These are phyloP conservation scores for Solanum hybrid DNA, from an alignment of 305 asterid species.

Conservation along the genomic window DNA sequence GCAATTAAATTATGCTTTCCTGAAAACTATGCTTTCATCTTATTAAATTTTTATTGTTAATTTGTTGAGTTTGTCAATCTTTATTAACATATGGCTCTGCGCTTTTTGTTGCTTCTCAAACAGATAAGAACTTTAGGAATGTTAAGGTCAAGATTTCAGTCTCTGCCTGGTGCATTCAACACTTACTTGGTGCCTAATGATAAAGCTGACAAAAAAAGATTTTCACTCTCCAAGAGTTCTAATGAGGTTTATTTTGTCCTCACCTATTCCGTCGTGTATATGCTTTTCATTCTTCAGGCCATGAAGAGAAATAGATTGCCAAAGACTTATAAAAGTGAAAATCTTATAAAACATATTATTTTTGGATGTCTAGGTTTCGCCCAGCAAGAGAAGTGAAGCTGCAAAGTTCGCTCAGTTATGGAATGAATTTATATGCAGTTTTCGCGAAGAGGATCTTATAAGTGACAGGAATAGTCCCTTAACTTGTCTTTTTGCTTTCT, in stretches of 20 bases:
- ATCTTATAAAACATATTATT: background rate
- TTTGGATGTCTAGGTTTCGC: conserved; percentile 39
- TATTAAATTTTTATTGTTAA: background rate
- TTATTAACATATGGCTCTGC: background rate
- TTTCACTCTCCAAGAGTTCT: conserved; percentile 59
- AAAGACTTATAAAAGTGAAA: conserved; percentile 1
- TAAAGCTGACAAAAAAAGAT: conserved; percentile 56
- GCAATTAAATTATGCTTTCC: background rate
- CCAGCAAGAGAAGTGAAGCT: conserved; percentile 89
- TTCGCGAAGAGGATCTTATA: conserved; percentile 97
- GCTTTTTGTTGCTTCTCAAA: conserved; percentile 8
- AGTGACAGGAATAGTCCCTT: conserved; percentile 71
- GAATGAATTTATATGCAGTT: conserved; percentile 94
- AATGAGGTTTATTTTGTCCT: conserved; percentile 44
- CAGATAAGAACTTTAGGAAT: conserved; percentile 97
- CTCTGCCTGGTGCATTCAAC: conserved; percentile 97
- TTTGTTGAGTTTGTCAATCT: background rate
- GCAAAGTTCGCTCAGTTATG: conserved; percentile 95
- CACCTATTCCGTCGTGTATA: conserved; percentile 1
- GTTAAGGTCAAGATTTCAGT: conserved; percentile 95
- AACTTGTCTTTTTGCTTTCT: conserved; percentile 11
- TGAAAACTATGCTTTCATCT: background rate
- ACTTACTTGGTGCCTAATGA: conserved; percentile 81
- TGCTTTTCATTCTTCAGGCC: conserved; percentile 11
- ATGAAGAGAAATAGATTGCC: background rate